These are phyloP conservation scores for Quercus berberidifolia DNA, from an alignment of 306 rosid species.

Conservation along the genomic window DNA sequence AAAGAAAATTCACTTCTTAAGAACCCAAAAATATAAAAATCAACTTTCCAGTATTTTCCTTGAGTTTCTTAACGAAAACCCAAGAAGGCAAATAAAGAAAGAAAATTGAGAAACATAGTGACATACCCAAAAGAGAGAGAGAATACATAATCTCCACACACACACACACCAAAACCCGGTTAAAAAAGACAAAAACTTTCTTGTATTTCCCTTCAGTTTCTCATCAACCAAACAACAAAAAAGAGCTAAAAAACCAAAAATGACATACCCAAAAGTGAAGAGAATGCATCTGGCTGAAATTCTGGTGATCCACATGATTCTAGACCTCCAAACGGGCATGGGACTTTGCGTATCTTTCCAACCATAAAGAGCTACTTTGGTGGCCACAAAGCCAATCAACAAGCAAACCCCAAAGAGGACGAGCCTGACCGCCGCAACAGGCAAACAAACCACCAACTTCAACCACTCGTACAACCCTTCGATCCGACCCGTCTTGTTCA, in stretches of 20 bases:
- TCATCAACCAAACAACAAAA: not conserved
- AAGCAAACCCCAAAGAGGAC: slow-evolving; percentile 58
- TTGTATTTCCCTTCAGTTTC: not conserved
- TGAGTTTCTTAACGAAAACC: not conserved
- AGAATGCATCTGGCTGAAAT: slow-evolving; percentile 67
- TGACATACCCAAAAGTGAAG: slow-evolving; percentile 76
- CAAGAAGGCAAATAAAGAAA: too few relatives aligned
- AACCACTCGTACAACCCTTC: slow-evolving; percentile 67
- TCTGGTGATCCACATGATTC: slow-evolving; percentile 86
- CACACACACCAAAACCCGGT: not conserved
- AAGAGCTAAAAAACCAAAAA: not conserved
- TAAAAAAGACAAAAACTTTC: too few relatives aligned
- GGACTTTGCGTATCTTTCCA: slow-evolving; percentile 83
- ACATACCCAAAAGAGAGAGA: too few relatives aligned
- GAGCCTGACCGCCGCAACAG: slow-evolving; percentile 53
- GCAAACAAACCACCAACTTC: slow-evolving; percentile 53
- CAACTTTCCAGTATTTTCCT: not conserved
- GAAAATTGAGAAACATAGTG: too few relatives aligned
- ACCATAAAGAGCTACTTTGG: slow-evolving; percentile 64
- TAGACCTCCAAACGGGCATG: slow-evolving; percentile 81
- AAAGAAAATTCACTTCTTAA: not conserved
- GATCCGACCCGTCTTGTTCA: slow-evolving; percentile 45
- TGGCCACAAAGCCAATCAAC: slow-evolving; percentile 62
- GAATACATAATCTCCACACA: too few relatives aligned
- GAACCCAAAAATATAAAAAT: slow-evolving; percentile 16